Evolutionary conservation across 352 stramenopile species (phyloP), one percentile per base, ranked within the genome.

Genomic region (Globisporangium yorkense): DNA sequence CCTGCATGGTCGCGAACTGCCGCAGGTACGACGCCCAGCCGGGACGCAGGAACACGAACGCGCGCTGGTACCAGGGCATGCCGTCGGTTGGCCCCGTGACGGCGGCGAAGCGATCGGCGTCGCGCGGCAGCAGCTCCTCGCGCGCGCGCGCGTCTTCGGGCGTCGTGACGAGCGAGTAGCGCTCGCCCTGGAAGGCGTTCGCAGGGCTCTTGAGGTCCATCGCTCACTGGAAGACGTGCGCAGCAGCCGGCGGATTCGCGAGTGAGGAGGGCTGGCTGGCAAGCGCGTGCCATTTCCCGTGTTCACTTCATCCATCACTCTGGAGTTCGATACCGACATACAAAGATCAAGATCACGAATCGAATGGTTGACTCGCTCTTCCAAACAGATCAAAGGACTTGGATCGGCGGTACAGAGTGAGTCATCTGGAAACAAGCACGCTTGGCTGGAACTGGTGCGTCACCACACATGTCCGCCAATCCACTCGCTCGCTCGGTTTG

Each of bases 1-100:
- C 92, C 40, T 85, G 71, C 20, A 93, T 54, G 7, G 73, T 90
- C 40, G 80, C 72, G 53, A 88, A 92, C 33, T 86, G 70, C 59
- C 76, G 80, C 54, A 87, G 68, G 48, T 88, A 85, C 45, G 59
- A 24, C 44, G 63, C 37, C 81, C 81, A 89, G 1, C 75, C 68
- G 0, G 81, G 81, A 8, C 81, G 75, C 29, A 75, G 62, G 33
- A 65, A 80, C 53, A 88, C 75, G 49, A 91, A 80, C 53, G 76
- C 52, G 51, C 68, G 71, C 47, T 84, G 81, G n/a, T 70, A 43
- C 55, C 68, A 61, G 8, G 78, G 70, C 31, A 74, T 64, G n/a
- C 67, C 75, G 49, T 75, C 63, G 31, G 73, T 79, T 12, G 76
- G 71, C 0, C 76, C 79, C 7, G 66, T 84, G 39, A 89, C 76